Conservation (phyloP, 148 eudicot genomes). For the Dianthus caryophyllus region DNA sequence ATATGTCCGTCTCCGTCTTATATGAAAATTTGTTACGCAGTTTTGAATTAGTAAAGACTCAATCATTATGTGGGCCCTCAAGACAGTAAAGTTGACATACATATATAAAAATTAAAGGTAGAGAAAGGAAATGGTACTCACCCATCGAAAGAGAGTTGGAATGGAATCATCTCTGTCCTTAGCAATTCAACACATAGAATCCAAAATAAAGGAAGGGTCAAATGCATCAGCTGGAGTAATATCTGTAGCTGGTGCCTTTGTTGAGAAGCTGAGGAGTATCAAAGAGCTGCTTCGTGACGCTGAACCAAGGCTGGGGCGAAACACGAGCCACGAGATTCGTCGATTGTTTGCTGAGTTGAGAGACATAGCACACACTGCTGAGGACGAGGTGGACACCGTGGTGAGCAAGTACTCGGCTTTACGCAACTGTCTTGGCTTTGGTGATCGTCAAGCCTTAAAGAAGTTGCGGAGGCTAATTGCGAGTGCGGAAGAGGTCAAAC, state of each 20-base stretch:
- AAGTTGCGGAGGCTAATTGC: neutral
- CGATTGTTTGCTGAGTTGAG: conserved; percentile 7
- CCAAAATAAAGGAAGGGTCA: conserved; percentile 10
- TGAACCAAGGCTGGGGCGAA: neutral
- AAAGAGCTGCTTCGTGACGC: conserved; percentile 4
- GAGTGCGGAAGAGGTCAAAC: neutral
- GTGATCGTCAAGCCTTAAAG: neutral
- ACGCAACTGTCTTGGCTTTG: neutral
- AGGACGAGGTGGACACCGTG: conserved; percentile 18
- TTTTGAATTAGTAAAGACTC: no score
- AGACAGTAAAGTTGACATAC: no score
- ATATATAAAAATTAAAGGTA: no score
- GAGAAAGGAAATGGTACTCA: neutral
- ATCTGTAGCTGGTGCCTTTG: neutral
- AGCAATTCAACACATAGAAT: conserved; percentile 1
- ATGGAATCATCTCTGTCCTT: conserved; percentile 15
- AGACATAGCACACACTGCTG: conserved; percentile 20
- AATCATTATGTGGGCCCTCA: no score
- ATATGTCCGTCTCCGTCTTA: no score
- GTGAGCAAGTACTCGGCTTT: neutral
- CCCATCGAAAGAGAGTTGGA: neutral
- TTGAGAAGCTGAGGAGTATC: neutral
- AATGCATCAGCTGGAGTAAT: neutral
- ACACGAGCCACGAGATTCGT: neutral
- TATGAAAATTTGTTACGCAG: no score